These are phyloP conservation scores for Sanghuangporus sanghuang DNA, from an alignment of 1,284 basidiomycete genomes.

Conservation along the genomic window DNA sequence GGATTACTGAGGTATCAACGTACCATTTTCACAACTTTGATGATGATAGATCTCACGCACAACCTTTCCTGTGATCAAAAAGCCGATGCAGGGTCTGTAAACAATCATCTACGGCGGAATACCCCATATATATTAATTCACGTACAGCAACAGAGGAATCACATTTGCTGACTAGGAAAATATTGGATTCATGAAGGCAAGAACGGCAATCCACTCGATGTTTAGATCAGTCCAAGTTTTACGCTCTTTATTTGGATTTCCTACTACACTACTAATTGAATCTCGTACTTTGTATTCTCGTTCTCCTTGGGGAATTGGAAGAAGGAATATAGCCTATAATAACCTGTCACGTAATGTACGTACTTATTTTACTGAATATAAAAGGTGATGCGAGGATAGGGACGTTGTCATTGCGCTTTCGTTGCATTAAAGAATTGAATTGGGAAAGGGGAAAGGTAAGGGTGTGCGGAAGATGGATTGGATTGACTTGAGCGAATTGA, in stretches of 20 bases:
- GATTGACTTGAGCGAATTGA: background rate
- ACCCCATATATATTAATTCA: too few relatives aligned
- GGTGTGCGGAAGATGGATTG: background rate
- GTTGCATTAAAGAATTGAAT: background rate
- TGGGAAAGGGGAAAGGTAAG: background rate
- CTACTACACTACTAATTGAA: background rate
- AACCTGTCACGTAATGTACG: background rate
- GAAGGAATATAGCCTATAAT: background rate
- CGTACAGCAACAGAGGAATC: too few relatives aligned
- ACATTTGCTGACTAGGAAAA: too few relatives aligned
- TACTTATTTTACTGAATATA: background rate
- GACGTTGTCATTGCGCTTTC: background rate
- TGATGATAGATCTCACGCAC: background rate
- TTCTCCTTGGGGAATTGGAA: background rate
- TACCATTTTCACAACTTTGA: background rate
- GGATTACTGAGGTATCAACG: background rate
- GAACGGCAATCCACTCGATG: too few relatives aligned
- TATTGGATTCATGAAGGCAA: too few relatives aligned
- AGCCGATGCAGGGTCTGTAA: too few relatives aligned
- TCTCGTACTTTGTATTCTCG: background rate
- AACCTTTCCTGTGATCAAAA: too few relatives aligned
- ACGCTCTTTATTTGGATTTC: background rate
- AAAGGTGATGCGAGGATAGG: background rate
- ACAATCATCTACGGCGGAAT: too few relatives aligned
- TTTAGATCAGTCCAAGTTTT: background rate